Evolutionary conservation across 2,329 filamentous ascomycete genomes (phyloP), one percentile per base, ranked within the genome.

Genomic region (Fusarium abutilonis): DNA sequence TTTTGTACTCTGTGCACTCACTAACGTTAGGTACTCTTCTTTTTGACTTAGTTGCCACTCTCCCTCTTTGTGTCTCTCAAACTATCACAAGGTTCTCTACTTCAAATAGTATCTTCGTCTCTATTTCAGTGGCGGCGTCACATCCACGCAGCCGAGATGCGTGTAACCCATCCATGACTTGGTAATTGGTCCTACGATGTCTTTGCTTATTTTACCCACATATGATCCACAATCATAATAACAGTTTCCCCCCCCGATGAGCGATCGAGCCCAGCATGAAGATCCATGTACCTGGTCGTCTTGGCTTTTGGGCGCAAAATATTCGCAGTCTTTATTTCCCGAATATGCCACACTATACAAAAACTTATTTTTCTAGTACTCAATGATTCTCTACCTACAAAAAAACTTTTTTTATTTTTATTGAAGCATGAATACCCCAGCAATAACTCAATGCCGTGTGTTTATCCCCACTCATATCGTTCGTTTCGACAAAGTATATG

Each of bases 361-460:
- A 29, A 29, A 13, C 3, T 29, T 10, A 13, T 29, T 10, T 29
- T 3, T 29, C 28, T 29, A 19, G 4, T 19, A 4, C 19, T 19
- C 4, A 19, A 19, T 4, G 19, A 19, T 19, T 19, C 19, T 4
- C 19, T 19, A 19, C 19, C 19, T 4, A 19, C 19, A 19, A 4
- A 19, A 19, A 19, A 19, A n/a, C n/a, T n/a, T n/a, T 19, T 3
- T 19, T 3, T 19, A 4, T 19, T 19, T 19, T 19, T 19, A 19
- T 4, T 19, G 19, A 51, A 6, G 54, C 34, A 0, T 48, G 31
- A 1, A 23, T 43, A 0, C 66, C 66, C 66, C 65, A 68, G 32
- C 63, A 68, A 35, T 68, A 68, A 7, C 65, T 68, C 2, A 68
- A 39, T 2, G 66, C 66, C 31, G 51, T 47, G 9, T 68, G 68